These are phyloP conservation scores for Ophiocordyceps camponoti-rufipedis DNA, from an alignment of 2,329 filamentous ascomycete species.

Conservation along the genomic window DNA sequence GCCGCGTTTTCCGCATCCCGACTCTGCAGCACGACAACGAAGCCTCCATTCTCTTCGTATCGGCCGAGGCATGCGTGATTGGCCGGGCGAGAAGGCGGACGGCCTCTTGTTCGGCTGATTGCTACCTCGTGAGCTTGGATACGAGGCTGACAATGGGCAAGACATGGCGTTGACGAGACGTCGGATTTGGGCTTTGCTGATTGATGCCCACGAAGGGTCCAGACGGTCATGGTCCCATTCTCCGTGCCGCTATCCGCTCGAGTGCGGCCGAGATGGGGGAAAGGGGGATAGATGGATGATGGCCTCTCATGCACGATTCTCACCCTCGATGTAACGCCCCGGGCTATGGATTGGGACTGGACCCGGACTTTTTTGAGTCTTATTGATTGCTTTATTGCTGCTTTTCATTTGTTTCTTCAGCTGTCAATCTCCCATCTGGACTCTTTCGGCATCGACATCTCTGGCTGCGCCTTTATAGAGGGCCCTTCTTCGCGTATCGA, in stretches of 20 bases:
- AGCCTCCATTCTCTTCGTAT: background rate
- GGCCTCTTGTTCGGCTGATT: background rate
- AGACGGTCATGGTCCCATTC: background rate
- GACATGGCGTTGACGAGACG: too few species aligned
- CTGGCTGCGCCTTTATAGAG: too few species aligned
- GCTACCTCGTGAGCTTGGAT: background rate
- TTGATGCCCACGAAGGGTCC: too few species aligned
- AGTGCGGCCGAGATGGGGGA: background rate
- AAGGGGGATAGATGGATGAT: background rate
- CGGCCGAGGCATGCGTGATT: background rate
- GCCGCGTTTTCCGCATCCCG: too few species aligned
- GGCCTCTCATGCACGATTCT: background rate
- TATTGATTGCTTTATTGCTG: background rate
- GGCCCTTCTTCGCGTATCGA: too few species aligned
- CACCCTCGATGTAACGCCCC: background rate
- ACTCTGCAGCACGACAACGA: too few species aligned
- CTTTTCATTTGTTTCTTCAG: background rate
- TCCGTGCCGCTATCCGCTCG: background rate
- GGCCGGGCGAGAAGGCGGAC: background rate
- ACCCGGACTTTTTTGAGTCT: background rate
- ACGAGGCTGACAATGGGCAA: background rate
- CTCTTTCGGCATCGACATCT: background rate
- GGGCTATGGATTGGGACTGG: too few species aligned
- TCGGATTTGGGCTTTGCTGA: too few species aligned
- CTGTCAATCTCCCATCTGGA: background rate